Evolutionary conservation across 129 eudicot genomes (phyloP), one percentile per base, ranked within the genome.

Genomic region (Artemisia tridentata): DNA sequence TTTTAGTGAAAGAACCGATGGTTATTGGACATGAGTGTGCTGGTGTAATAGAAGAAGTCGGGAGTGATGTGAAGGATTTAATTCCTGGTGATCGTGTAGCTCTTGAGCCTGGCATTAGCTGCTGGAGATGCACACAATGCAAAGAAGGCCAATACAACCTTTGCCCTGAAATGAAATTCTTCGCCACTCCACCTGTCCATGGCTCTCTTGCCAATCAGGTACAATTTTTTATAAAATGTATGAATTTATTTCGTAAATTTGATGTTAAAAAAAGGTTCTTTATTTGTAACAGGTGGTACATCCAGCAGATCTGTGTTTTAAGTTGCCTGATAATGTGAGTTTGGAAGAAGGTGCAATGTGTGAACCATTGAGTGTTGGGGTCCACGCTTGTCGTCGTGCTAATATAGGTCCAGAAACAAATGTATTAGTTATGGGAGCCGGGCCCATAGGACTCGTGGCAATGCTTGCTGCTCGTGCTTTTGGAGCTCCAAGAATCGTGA

Each of bases 341-440:
- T 77, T 84, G 74, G 93, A 87, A 72, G 93, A 87, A 82, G 89
- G 93, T 17, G 93, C 93, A 9, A 87, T 87, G 93, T 87, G 89
- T 71, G 92, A 87, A 75, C 92, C 92, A 9, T 63, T 87, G 64
- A 87, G 92, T 61, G 89, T 84, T 20, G 93, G 93, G 38, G 88
- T 87, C 53, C 86, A 87, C 45, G 93, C 86, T 43, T 87, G 93
- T 64, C 93, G 93, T n/a, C 81, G 89, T 62, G 93, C 89, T 74
- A 78, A 81, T 51, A 68, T 87, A 7, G 87, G 89, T 1, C 92
- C 89, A 16, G 87, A 87, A 67, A 81, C 89, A 19, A 82, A 80
- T 56, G 89, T 82, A 6, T 55, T 87, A 75, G 80, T 87, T 25
- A 79, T 87, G 81, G 93, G 93, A 3, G 89, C 93, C 3, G 93